Percentiles rank a stretch among this genome's conserved stretches.
These are phyloP conservation scores for Sugiyamaella boreocaroliniensis DNA, from an alignment of 805 yeast genomes.

Conservation along the genomic window DNA sequence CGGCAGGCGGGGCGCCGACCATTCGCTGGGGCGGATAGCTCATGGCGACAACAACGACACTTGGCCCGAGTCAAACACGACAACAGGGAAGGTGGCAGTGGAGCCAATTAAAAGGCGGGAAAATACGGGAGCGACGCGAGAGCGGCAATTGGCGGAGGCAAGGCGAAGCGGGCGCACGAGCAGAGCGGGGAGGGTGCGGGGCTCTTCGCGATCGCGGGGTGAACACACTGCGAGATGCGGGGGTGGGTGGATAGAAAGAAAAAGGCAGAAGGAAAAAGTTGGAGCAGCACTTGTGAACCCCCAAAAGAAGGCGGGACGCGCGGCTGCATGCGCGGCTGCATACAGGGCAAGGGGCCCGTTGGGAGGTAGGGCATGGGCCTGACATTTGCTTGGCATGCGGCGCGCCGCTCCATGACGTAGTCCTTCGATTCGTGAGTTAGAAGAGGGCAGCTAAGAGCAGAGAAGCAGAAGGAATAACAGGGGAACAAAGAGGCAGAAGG, in stretches of 20 bases:
- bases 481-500: too few species aligned
- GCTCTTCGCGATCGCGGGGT: background rate
- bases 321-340: background rate
- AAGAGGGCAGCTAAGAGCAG: too few species aligned
- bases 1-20: constrained; percentile 26
- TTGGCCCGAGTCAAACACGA: background rate
- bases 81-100: background rate
- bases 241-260: background rate
- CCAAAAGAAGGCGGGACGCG: background rate
- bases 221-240: background rate
- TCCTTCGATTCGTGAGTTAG: background rate
- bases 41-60: constrained; percentile 8
- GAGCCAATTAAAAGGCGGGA: background rate
- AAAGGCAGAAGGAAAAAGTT: background rate
- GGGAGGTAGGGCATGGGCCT: background rate
- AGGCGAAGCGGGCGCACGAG: background rate
- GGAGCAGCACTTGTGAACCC: background rate
- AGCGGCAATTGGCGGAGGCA: background rate
- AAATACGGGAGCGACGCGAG: background rate
- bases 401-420: background rate
- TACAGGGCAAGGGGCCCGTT: background rate
- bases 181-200: too few species aligned
- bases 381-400: background rate
- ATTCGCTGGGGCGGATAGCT: constrained; percentile 27
- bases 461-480: too few species aligned